Conservation (phyloP, 2,329 filamentous ascomycete species). For the Botrytis sinoallii region DNA sequence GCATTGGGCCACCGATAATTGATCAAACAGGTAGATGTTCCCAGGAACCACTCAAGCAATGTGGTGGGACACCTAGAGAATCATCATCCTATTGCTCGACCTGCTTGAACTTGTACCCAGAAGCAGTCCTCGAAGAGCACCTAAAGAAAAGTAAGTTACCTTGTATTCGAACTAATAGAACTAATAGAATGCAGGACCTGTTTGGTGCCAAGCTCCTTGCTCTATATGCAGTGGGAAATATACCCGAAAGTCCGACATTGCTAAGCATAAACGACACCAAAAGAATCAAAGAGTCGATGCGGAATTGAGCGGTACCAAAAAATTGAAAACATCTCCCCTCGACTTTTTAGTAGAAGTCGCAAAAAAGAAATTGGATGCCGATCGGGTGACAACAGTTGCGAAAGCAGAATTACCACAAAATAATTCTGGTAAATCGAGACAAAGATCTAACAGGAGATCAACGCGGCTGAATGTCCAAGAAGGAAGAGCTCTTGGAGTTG, state of each 20-base stretch:
- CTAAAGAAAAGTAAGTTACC: background rate
- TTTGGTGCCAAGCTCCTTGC: constrained; percentile 1
- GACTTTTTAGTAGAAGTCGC: background rate
- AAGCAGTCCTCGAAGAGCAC: background rate
- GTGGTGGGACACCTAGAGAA: background rate
- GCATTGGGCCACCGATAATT: background rate
- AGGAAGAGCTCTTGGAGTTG: background rate
- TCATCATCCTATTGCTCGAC: background rate
- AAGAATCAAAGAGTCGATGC: background rate
- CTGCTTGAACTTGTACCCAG: background rate
- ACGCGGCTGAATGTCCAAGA: background rate
- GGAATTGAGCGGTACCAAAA: background rate
- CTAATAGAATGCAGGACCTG: constrained; percentile 1
- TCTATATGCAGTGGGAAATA: background rate
- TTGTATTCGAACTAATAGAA: background rate
- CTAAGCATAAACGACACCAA: background rate
- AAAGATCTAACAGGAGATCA: background rate
- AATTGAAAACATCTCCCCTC: background rate
- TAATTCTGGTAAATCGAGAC: background rate
- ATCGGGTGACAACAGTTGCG: background rate
- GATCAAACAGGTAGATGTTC: background rate
- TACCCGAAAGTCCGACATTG: background rate
- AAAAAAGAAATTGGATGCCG: background rate
- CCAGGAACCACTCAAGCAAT: background rate
- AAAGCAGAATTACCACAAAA: too few species aligned